Evolutionary conservation across 257 asterid species (phyloP), one percentile per base, ranked within the genome.

Genomic region (Echites panduratus): DNA sequence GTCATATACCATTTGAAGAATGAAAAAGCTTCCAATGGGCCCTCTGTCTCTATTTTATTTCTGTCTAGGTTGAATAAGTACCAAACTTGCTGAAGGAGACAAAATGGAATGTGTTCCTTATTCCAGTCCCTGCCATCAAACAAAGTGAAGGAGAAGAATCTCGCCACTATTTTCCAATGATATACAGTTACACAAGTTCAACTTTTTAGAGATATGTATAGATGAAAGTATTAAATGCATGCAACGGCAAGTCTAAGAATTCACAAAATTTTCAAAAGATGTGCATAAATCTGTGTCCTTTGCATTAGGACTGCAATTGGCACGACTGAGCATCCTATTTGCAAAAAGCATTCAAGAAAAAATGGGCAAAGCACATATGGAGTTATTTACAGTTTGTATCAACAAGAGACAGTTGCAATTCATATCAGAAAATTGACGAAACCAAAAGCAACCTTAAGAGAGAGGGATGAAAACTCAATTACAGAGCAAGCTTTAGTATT

Each of bases 11-110:
- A 78, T 59, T 78, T 79, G 75, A 49, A 77, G 82, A 82, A 77
- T 70, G 79, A 74, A 68, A 87, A 86, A 81, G 71, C 79, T 84
- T 74, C 71, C 76, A 35, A 61, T 70, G 76, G 86, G 80, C 75
- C 81, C 73, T 48, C 67, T 79, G 80, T 72, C 78, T 70, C 81
- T 75, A 81, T 84, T 79, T 78, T 73, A 80, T 75, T 75, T 78
- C 85, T 73, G 73, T 85, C 72, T 76, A n/a, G 78, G 73, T 80
- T 85, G 90, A 90, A 86, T 87, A 85, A 81, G 84, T 90, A 82
- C 90, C 88, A 81, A 87, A 82, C 86, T 81, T 80, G 77, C 84
- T 64, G 79, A 82, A 81, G 92, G 89, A 81, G 88, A 89, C 88
- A 86, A 76, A 81, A 85, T 32, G 77, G 91, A 86, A 87, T 88